Base-by-base conservation (phyloP, 768 basidiomycete genomes). In the Suillus bovinus region DNA sequence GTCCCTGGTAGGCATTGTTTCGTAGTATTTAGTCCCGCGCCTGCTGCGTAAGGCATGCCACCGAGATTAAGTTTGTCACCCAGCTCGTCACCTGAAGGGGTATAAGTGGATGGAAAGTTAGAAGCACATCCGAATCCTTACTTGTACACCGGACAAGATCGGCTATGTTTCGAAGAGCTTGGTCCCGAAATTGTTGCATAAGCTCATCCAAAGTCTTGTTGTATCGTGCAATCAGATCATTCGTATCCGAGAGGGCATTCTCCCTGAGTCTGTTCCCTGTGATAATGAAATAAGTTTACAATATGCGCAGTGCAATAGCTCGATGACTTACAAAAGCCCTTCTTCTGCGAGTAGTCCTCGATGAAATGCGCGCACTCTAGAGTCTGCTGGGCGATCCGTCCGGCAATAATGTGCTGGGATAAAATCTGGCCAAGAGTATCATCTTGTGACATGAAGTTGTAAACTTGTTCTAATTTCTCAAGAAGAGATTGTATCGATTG, bases 281-380 rank as follows among this genome's bases (percentile, higher is more conserved):
- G 14, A 36, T 39, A 29, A 24, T 20, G 13, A 5, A n/a, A 16
- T 50, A 17, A 29, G 17, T 34, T 22, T 4, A 10, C 17, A 34
- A 29, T 34, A 9, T 20, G 34, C 22, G 10, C 13, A 54, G 20
- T 10, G 8, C 16, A 14, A 63, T 66, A 3, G 9, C 17, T 29
- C 9, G 27, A 27, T 10, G 16, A 50, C 49, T 50, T 47, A 71
- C 70, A 52, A 55, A 70, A 68, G 29, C 57, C 68, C 50, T 68
- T 68, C 20, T 60, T 68, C 46, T 61, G 64, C 13, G 69, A 66
- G 61, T 74, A 74, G 27, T 68, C 67, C 4, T 62, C 63, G 29
- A 74, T 71, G 53, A 74, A 74, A 60, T 69, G 65, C 1, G 67
- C 71, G 42, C 72, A 74, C 52, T 74, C 71, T 7, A 56, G 63